These are phyloP conservation scores for Desmodesmus armatus DNA, from an alignment of 139 green algal species.

Conservation along the genomic window DNA sequence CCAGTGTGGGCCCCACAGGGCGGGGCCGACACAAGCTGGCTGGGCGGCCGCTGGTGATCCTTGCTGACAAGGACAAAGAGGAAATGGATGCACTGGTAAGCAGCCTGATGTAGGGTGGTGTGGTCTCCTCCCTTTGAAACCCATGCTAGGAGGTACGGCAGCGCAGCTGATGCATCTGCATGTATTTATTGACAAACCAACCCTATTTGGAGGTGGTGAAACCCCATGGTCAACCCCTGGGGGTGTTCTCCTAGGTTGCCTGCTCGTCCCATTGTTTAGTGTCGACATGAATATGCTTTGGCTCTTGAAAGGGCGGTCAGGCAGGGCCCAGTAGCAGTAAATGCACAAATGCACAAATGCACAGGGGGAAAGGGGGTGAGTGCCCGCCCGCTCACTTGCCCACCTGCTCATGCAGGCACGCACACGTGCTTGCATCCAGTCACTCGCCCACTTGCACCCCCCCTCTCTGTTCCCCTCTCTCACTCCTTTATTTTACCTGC, in stretches of 20 bases:
- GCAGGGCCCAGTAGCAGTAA: too few relatives aligned
- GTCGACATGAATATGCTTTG: too few relatives aligned
- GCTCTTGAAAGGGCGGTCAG: too few relatives aligned
- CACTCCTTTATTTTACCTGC: not conserved
- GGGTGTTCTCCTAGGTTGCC: not conserved
- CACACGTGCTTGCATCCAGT: not conserved
- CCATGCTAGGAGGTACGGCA: not conserved
- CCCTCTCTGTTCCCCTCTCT: not conserved
- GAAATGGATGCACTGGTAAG: constrained; percentile 33
- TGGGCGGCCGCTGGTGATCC: constrained; percentile 16
- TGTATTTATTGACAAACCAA: not conserved
- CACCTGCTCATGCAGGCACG: too few relatives aligned
- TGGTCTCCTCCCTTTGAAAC: not conserved
- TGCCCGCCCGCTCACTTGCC: too few relatives aligned
- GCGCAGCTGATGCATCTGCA: not conserved
- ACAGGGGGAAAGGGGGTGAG: too few relatives aligned
- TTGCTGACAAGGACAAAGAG: constrained; percentile 40
- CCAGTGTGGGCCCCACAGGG: too few relatives aligned
- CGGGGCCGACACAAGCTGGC: constrained; percentile 16
- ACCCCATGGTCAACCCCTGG: not conserved
- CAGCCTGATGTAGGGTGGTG: not conserved
- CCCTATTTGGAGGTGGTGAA: not conserved
- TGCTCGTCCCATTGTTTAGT: not conserved
- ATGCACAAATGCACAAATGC: too few relatives aligned
- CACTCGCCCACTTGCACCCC: not conserved